Percentiles rank a stretch among this genome's conserved stretches.
Evolutionary conservation across 768 basidiomycete genomes (phyloP).

Genomic region (Obba rivulosa): DNA sequence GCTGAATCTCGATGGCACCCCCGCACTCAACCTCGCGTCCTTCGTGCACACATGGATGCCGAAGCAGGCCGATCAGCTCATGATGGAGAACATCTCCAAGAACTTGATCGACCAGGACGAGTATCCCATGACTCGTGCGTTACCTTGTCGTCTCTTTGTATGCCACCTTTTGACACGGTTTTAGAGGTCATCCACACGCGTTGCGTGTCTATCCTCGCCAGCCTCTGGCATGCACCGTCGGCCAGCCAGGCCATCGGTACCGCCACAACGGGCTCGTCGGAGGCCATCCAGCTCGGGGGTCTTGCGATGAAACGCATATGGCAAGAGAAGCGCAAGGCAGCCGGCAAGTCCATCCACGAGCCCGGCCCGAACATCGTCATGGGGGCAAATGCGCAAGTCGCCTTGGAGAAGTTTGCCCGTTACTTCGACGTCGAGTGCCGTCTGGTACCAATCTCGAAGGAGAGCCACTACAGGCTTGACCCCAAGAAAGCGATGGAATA

Average conservation of each 20-base stretch:
- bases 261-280: constrained; percentile 65
- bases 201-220: constrained; percentile 52
- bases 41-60: constrained; percentile 69
- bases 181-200: constrained; percentile 40
- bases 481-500: constrained; percentile 58
- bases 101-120: constrained; percentile 70
- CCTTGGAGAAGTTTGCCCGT: constrained; percentile 65
- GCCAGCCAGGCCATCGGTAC: constrained; percentile 54
- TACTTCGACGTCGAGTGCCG: constrained; percentile 64
- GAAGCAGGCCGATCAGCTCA: constrained; percentile 44
- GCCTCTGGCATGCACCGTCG: constrained; percentile 63
- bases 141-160: neutral
- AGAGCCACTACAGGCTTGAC: constrained; percentile 75
- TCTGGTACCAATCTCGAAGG: constrained; percentile 58
- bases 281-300: constrained; percentile 70
- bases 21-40: constrained; percentile 58
- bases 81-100: constrained; percentile 61
- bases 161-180: neutral
- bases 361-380: constrained; percentile 63
- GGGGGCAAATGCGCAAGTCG: constrained; percentile 67
- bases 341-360: constrained; percentile 60
- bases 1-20: constrained; percentile 48
- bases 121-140: constrained; percentile 52
- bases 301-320: constrained; percentile 68
- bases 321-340: constrained; percentile 62